Percentiles rank a stretch among this genome's conserved stretches.
Evolutionary conservation across 257 asterid species (phyloP).

Genomic region (Linderniella brevidens): DNA sequence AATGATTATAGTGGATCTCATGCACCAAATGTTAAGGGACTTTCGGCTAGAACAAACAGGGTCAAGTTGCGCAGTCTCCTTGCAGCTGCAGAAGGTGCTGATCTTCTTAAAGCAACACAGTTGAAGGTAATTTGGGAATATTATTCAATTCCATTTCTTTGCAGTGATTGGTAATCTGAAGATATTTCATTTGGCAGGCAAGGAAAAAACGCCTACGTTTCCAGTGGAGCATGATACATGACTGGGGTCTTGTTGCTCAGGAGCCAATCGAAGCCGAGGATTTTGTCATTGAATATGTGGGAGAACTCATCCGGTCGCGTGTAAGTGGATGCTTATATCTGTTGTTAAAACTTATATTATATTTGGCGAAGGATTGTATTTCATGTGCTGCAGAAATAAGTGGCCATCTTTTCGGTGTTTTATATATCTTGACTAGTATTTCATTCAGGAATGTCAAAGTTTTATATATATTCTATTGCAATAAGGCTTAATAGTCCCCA

Average conservation of each 20-base stretch:
- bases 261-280: slow-evolving; percentile 98
- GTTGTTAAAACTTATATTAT: neutral
- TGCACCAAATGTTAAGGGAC: slow-evolving; percentile 47
- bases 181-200: slow-evolving; percentile 36
- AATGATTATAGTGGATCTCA: slow-evolving; percentile 35
- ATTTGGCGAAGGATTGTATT: neutral
- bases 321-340: slow-evolving; percentile 28
- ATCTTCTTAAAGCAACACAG: slow-evolving; percentile 87
- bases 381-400: too few species aligned
- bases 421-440: too few species aligned
- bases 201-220: slow-evolving; percentile 83
- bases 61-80: slow-evolving; percentile 84
- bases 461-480: too few species aligned
- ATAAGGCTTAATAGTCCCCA: too few species aligned
- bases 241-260: slow-evolving; percentile 93
- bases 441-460: too few species aligned
- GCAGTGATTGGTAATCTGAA: slow-evolving; percentile 8
- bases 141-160: slow-evolving; percentile 10
- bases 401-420: too few species aligned
- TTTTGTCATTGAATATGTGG: slow-evolving; percentile 96
- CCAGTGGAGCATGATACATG: slow-evolving; percentile 94
- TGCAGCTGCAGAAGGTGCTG: slow-evolving; percentile 99
- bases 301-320: slow-evolving; percentile 89
- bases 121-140: slow-evolving; percentile 46
- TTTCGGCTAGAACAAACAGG: slow-evolving; percentile 94